A percentile compares a stretch with the other conserved stretches of the same genome.
phyloP scores from a whole-genome alignment of 169 alveolate species.

The Plasmodium inui region DNA sequence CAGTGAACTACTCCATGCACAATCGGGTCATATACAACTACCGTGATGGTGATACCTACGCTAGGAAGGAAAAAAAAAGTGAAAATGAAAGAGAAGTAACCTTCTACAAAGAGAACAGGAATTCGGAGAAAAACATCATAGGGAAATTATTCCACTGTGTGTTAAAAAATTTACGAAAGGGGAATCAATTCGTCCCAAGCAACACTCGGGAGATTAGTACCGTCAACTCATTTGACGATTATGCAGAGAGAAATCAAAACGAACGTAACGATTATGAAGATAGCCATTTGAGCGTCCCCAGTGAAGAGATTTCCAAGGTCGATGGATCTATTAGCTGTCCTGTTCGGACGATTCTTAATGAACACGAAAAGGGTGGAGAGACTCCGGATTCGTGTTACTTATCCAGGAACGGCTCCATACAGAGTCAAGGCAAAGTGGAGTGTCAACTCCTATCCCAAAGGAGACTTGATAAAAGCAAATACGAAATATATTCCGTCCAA shows the following conservation, averaged over 20 bases:
- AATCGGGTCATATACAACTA: slow-evolving; percentile 1
- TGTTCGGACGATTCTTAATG: not conserved
- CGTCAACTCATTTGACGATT: not conserved
- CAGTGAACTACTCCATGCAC: not conserved
- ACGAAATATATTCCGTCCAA: not conserved
- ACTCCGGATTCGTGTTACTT: not conserved
- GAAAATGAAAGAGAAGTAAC: not conserved
- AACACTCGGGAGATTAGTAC: not conserved
- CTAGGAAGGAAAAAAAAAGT: not conserved
- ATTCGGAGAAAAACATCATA: not conserved
- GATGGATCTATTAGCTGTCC: not conserved
- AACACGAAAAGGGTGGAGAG: not conserved
- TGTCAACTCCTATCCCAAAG: not conserved
- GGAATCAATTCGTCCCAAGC: not conserved
- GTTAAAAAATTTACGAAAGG: not conserved
- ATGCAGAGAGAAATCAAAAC: not conserved
- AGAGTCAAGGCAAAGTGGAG: slow-evolving; percentile 2
- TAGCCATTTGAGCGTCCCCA: not conserved
- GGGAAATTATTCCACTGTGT: not conserved
- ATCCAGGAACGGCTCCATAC: not conserved
- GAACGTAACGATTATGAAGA: not conserved
- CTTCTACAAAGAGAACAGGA: not conserved
- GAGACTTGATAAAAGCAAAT: not conserved
- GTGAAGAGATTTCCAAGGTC: not conserved
- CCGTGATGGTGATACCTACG: not conserved